Evolutionary conservation across 495 filamentous ascomycete genomes (phyloP), one percentile per base, ranked within the genome.

Genomic region (Pyrenula aspistea): DNA sequence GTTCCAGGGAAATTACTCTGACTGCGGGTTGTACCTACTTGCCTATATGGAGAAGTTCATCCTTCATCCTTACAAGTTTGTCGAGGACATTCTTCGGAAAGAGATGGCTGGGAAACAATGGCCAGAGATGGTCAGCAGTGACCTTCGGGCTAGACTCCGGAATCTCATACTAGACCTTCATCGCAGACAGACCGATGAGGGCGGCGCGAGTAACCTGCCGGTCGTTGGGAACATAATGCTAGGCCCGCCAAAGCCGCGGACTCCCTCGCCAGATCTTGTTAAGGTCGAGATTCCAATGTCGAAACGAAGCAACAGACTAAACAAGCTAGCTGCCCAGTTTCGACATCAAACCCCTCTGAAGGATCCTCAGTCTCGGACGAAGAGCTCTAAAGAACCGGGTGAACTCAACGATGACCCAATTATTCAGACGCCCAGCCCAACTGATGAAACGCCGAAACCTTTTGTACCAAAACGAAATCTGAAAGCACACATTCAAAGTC

Each of bases 21-120:
- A 98, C 66, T 98, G 93, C 65, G 93, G 93, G 1, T 66, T 96
- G 1, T 97, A 83, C 65, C 70, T 97, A 10, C 69, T 96, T 10
- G 86, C 81, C 2, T 98, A 97, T 59, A 66, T 93, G 23, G 81
- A 88, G 60, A 83, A 85, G 59, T 96, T 98, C 57, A 76, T 91
- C 1, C 68, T 79, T 53, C 63, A 84, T 54, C 90, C 89, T 2
- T 78, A 84, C 51, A 59, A 56, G 2, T 94, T 94, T 53, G 70
- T 84, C 21, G 61, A 60, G n/a, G 80, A 76, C 51, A 65, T 83
- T 20, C 68, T 87, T 1, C 68, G 65, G 23, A 68, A 67, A 36
- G 65, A 80, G 54, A 75, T 78, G 70, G 63, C 51, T 51, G 56
- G n/a, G 22, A 74, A 0, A 59, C 78, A 85, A 49, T 86, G 82